Evolutionary conservation across 1,284 basidiomycete genomes (phyloP).

Genomic region (Xerocomus amazonicus): DNA sequence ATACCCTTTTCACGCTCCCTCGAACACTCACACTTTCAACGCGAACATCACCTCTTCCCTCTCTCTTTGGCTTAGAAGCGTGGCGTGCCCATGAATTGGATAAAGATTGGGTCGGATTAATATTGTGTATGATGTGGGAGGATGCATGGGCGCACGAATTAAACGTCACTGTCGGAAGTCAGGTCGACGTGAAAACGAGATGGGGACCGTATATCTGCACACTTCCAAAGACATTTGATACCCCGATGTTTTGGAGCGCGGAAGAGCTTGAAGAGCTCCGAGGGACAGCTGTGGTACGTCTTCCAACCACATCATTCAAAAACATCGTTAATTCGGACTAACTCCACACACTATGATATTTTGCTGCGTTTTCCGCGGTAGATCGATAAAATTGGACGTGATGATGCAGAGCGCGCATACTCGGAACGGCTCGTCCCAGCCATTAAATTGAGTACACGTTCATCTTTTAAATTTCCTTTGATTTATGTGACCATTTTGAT

Average conservation of each 20-base stretch:
- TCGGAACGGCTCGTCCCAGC: constrained; percentile 60
- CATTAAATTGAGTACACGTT: constrained; percentile 48
- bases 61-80: constrained; percentile 50
- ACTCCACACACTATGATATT: not conserved
- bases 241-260: constrained; percentile 93
- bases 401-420: constrained; percentile 81
- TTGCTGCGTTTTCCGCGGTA: not conserved
- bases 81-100: constrained; percentile 63
- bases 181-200: constrained; percentile 41
- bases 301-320: constrained; percentile 30
- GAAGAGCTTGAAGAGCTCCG: constrained; percentile 73
- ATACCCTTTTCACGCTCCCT: constrained; percentile 82
- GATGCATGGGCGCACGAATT: constrained; percentile 41
- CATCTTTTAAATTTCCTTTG: not conserved
- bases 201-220: constrained; percentile 40
- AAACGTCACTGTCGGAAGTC: constrained; percentile 16
- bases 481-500: not conserved
- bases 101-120: constrained; percentile 83
- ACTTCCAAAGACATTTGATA: constrained; percentile 77
- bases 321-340: constrained; percentile 1
- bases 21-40: constrained; percentile 76
- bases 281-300: constrained; percentile 86
- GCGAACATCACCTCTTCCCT: constrained; percentile 66
- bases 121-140: constrained; percentile 96
- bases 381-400: constrained; percentile 82